Percentiles rank a stretch among this genome's conserved stretches.
Conservation (phyloP, 306 rosid species). For the Ormosia emarginata region DNA sequence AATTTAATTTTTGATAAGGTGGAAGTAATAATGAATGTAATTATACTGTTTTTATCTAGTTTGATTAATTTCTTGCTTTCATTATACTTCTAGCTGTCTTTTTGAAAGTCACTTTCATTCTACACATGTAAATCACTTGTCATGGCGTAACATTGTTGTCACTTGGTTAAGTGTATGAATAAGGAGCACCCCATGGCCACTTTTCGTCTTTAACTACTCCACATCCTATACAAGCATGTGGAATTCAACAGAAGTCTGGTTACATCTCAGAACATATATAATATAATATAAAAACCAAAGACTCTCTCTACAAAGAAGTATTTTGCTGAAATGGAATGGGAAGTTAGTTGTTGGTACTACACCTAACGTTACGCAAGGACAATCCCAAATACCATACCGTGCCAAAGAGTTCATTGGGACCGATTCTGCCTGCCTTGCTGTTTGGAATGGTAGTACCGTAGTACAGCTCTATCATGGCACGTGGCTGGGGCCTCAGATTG, state of each 20-base stretch:
- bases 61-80: slow-evolving; percentile 3
- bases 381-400: slow-evolving; percentile 20
- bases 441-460: slow-evolving; percentile 23
- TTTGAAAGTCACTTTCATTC: slow-evolving; percentile 18
- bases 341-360: slow-evolving; percentile 25
- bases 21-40: slow-evolving; percentile 27
- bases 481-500: slow-evolving; percentile 44
- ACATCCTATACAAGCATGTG: slow-evolving; percentile 34
- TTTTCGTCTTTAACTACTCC: slow-evolving; percentile 24
- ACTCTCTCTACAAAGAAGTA: background rate
- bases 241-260: slow-evolving; percentile 21
- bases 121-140: slow-evolving; percentile 7
- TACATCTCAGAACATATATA: background rate
- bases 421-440: slow-evolving; percentile 27
- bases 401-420: slow-evolving; percentile 26
- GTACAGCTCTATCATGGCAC: slow-evolving; percentile 33
- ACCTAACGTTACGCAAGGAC: slow-evolving; percentile 36
- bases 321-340: slow-evolving; percentile 1
- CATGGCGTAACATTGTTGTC: background rate
- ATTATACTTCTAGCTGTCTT: slow-evolving; percentile 15
- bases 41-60: slow-evolving; percentile 2
- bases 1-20: background rate
- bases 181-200: background rate
- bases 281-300: background rate
- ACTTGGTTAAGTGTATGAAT: background rate